A percentile compares a stretch with the other conserved stretches of the same genome.
Evolutionary conservation across 768 basidiomycete genomes (phyloP).

Genomic region (Macrolepiota fuliginosa): DNA sequence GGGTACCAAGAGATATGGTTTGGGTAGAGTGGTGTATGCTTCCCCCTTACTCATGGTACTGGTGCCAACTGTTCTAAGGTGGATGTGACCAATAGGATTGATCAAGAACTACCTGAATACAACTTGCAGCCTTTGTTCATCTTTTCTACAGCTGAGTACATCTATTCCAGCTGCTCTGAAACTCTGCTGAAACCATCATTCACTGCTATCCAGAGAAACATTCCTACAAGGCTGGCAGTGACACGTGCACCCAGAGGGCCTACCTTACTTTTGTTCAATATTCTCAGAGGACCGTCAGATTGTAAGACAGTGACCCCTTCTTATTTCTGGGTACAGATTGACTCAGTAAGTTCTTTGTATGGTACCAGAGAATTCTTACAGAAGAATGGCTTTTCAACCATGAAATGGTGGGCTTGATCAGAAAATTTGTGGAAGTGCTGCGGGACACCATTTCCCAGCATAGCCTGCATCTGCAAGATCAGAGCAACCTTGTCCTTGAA

Average conservation of each 20-base stretch:
- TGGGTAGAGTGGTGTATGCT: background rate
- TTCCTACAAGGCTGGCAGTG: background rate
- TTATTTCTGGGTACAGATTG: too few species aligned
- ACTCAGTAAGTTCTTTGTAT: background rate
- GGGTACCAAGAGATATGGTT: background rate
- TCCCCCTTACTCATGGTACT: background rate
- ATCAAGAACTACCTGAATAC: background rate
- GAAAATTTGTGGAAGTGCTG: background rate
- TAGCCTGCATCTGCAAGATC: background rate
- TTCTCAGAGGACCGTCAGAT: background rate
- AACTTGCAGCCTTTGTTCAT: background rate
- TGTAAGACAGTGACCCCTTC: background rate
- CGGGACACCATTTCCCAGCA: background rate
- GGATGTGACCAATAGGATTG: background rate
- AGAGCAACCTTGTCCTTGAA: slow-evolving; percentile 4
- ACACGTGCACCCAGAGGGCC: slow-evolving; percentile 2
- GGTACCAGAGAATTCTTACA: background rate
- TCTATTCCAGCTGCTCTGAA: too few species aligned
- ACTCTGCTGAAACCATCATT: background rate
- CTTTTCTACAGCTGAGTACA: background rate
- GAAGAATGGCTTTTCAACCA: slow-evolving; percentile 2
- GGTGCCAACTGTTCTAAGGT: background rate
- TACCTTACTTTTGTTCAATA: background rate
- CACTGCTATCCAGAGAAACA: background rate
- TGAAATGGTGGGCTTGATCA: background rate